Evolutionary conservation across 768 basidiomycete genomes (phyloP), one percentile per base, ranked within the genome.

Genomic region (Sutorius australiensis): DNA sequence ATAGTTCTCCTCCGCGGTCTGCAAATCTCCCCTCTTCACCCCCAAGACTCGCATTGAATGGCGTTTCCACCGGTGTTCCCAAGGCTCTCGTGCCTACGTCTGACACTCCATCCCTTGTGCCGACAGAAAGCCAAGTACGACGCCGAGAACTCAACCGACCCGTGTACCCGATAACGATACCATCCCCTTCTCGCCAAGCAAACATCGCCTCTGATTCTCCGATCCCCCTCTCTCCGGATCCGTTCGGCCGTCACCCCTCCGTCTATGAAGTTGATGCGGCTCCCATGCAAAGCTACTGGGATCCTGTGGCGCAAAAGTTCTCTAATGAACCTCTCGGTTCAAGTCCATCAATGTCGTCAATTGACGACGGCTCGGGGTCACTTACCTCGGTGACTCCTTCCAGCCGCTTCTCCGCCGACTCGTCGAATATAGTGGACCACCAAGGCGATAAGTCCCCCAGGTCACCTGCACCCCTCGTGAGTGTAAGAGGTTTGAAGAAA

Each of bases 191-290:
- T 30, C 57, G 32, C 49, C 61, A 64, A 48, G 41, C 59, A 54
- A 48, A 64, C 51, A 34, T 54, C 60, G 41, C 59, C 30, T 55
- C 72, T 9, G 75, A 75, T 38, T 83, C 84, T 2, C 85, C 87
- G 19, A 87, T 91, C 50, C 90, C 90, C 36, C 73, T 90, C n/a
- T 87, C 88, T 10, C 87, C 89, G 8, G 89, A 92, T 70, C 89
- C 89, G 27, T 91, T 92, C 62, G 83, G 85, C 11, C 79, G 88
- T 27, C 85, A 80, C 61, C 76, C 88, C 31, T 89, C 87, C 3
- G 59, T 73, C 16, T 66, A 74, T 28, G 69, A 73, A 31, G 37
- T 61, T 19, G 60, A 74, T n/a, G 21, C 46, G 7, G 48, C 48
- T 34, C 67, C 69, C 33, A 60, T 75, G 30, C 65, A 71, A 32